Base-by-base conservation (phyloP, 2,329 filamentous ascomycete genomes). In the Aspergillus cejpii region DNA sequence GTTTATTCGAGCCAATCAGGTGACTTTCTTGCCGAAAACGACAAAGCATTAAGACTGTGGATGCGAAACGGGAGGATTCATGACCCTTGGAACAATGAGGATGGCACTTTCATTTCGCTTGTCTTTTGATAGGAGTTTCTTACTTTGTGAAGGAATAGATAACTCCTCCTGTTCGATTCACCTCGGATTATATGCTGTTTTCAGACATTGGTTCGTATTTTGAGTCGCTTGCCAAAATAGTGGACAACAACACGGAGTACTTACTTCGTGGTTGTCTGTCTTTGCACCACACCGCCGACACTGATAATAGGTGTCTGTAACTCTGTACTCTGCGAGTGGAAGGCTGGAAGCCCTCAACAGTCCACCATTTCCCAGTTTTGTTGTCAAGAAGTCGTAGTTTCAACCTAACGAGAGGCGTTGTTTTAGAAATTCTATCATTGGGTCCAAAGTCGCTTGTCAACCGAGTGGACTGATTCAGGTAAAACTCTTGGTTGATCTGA, bases 1-100 rank as follows among this genome's bases (percentile, higher is more conserved):
- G 43, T 39, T 34, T 39, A 31, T 15, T 29, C 38, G 38, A 39
- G 10, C 63, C 65, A 68, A 68, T 68, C 59, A 67, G 41, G 56
- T 20, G 17, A 3, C 31, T 36, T 37, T 41, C 45, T 66, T 68
- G 56, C 58, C 63, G 66, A 68, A 61, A 38, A 29, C 40, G 31
- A 44, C 41, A 43, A 38, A 43, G 31, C 39, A 43, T n/a, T 23
- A 15, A 31, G 28, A 31, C n/a, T 7, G 17, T n/a, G 28, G 17
- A 2, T 28, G 28, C 28, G 28, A 8, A 15, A 15, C 10, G 15
- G 10, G 31, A 34, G 15, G 17, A 34, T 34, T 15, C 28, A 8
- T 31, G 10, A 31, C 14, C 31, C 31, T 12, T 17, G 14, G 31
- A 10, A 33, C 14, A 5, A 34, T 4, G 31, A 34, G 3, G 31